A percentile compares a stretch with the other conserved stretches of the same genome.
These are phyloP conservation scores for Aspergillus unguis DNA, from an alignment of 2,329 filamentous ascomycete genomes.

Conservation along the genomic window DNA sequence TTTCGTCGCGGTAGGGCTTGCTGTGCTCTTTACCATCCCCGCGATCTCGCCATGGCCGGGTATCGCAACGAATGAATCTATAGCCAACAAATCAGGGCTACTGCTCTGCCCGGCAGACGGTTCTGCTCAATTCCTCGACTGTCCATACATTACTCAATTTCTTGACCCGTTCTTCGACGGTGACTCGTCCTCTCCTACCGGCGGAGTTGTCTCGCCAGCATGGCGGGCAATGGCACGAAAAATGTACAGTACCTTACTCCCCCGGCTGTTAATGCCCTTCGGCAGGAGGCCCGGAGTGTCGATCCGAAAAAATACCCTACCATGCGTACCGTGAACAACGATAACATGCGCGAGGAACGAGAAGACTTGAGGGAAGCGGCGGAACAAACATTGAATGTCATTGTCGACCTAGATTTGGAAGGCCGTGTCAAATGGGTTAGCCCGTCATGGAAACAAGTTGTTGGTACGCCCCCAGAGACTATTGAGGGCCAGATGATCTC, in stretches of 20 bases:
- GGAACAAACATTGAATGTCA: slow-evolving; percentile 93
- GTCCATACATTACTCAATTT: slow-evolving; percentile 6
- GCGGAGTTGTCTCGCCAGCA: slow-evolving; percentile 27
- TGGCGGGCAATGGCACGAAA: slow-evolving; percentile 42
- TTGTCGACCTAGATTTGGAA: slow-evolving; percentile 88
- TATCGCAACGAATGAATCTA: slow-evolving; percentile 42
- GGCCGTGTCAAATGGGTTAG: slow-evolving; percentile 93
- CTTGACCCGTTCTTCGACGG: slow-evolving; percentile 6
- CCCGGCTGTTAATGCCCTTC: slow-evolving; percentile 43
- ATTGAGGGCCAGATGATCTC: slow-evolving; percentile 75
- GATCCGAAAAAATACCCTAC: slow-evolving; percentile 41
- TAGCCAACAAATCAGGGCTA: slow-evolving; percentile 38
- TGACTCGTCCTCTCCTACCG: slow-evolving; percentile 11
- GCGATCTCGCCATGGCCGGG: slow-evolving; percentile 36
- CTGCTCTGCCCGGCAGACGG: slow-evolving; percentile 46
- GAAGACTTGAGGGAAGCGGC: slow-evolving; percentile 93
- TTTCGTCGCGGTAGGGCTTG: slow-evolving; percentile 22
- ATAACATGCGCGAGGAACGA: slow-evolving; percentile 87
- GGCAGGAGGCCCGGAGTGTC: slow-evolving; percentile 42
- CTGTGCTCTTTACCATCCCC: slow-evolving; percentile 14
- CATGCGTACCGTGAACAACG: slow-evolving; percentile 69
- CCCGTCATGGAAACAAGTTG: slow-evolving; percentile 89
- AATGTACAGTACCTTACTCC: slow-evolving; percentile 42
- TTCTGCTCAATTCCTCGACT: slow-evolving; percentile 28
- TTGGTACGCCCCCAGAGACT: slow-evolving; percentile 71